A percentile compares a stretch with the other conserved stretches of the same genome.
These are phyloP conservation scores for Geotrichum siamense DNA, from an alignment of 1,139 yeast genomes.

Conservation along the genomic window DNA sequence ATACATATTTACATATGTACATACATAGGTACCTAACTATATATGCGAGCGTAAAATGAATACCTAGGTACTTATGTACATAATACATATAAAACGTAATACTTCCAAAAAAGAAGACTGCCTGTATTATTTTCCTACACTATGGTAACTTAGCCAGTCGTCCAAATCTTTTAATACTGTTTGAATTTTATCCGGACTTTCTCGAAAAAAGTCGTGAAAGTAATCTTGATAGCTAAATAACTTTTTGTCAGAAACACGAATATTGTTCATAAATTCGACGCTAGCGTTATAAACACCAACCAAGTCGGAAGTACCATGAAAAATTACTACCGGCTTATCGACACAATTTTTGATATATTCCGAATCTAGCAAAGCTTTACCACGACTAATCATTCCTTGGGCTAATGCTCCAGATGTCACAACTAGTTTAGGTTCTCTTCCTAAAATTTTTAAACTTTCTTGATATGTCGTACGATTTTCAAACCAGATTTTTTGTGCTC, in stretches of 20 bases:
- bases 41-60: no score
- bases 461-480: constrained; percentile 52
- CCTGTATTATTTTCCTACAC: neutral
- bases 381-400: constrained; percentile 61
- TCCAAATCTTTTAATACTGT: constrained; percentile 36
- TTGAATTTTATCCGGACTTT: constrained; percentile 37
- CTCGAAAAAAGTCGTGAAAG: constrained; percentile 37
- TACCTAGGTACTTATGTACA: no score
- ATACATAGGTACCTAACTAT: no score
- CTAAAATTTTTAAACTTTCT: constrained; percentile 38
- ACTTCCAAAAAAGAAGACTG: no score
- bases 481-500: constrained; percentile 50
- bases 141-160: constrained; percentile 37
- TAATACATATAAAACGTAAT: no score
- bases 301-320: constrained; percentile 48
- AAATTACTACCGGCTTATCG: constrained; percentile 43
- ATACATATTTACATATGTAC: no score
- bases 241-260: constrained; percentile 29
- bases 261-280: neutral
- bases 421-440: constrained; percentile 31
- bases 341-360: constrained; percentile 42
- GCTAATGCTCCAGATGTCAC: constrained; percentile 46
- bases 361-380: constrained; percentile 44
- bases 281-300: constrained; percentile 49
- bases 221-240: constrained; percentile 33